Evolutionary conservation across 2,329 filamentous ascomycete species (phyloP), one percentile per base, ranked within the genome.

Genomic region (Botrytis paeoniae): DNA sequence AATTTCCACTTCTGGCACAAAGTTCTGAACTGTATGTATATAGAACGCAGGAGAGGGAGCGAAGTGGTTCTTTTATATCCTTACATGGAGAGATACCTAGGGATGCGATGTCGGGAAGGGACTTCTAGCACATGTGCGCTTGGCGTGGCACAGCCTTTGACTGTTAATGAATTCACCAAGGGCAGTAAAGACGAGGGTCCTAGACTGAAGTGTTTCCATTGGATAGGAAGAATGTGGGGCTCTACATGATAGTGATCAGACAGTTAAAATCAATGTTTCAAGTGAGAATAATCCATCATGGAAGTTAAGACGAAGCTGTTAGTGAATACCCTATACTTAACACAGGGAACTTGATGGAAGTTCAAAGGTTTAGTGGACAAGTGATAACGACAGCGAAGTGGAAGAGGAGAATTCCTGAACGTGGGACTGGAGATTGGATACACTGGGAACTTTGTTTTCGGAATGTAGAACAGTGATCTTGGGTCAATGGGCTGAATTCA

Each of bases 401-500:
- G 12, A 8, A 62, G 60, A 39, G 35, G 20, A n/a, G 4, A 0
- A 10, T 25, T n/a, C 12, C 2, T 2, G 14, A 25, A 39, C 6
- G 60, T 10, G 8, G 14, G 22, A 62, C 14, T n/a, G 7, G 12
- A 9, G 35, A 6, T 6, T 0, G 3, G 16, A n/a, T n/a, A 62
- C 6, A 18, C 14, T 8, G 14, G 3, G 7, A 25, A 18, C 35
- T n/a, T n/a, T 6, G 6, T n/a, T n/a, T 7, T 18, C n/a, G 35
- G 4, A n/a, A 39, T 18, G 1, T 0, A n/a, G 6, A 16, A 8
- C 3, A 10, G 1, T 16, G 7, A 9, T n/a, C 2, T 4, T 25
- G 1, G 6, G 14, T 16, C 12, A 1, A 39, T 9, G 0, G 1
- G 25, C 12, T 0, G n/a, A 29, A 29, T 8, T 2, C 7, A 18